phyloP scores from a whole-genome alignment of 1,139 yeast species.

The Zhuliangozyma parablackwelliae region DNA sequence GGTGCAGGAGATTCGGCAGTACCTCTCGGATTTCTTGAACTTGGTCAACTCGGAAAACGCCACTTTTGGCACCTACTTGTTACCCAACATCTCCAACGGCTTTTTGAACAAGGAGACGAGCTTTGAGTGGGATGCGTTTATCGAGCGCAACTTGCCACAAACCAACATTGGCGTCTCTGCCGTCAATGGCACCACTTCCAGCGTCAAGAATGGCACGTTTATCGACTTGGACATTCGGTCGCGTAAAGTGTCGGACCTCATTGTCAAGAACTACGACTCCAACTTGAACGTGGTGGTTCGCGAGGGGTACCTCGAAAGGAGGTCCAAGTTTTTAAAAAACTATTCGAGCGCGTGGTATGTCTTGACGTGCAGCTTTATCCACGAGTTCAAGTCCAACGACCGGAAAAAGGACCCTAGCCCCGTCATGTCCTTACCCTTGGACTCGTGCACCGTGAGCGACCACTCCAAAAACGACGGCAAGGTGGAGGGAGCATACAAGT shows the following conservation, averaged over 20 bases:
- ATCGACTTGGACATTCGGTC: conserved; percentile 71
- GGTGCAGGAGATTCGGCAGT: conserved; percentile 79
- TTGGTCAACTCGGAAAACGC: conserved; percentile 66
- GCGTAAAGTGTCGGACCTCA: conserved; percentile 59
- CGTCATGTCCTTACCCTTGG: conserved; percentile 77
- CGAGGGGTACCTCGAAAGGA: conserved; percentile 79
- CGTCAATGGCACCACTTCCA: conserved; percentile 21
- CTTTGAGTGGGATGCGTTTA: conserved; percentile 87
- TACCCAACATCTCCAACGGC: conserved; percentile 67
- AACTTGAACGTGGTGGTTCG: conserved; percentile 68
- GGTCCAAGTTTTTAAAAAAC: conserved; percentile 85
- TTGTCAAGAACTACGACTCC: conserved; percentile 65
- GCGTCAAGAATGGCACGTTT: conserved; percentile 49
- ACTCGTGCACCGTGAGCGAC: conserved; percentile 76
- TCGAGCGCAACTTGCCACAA: conserved; percentile 56
- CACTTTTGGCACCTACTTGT: conserved; percentile 57
- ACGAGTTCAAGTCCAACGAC: conserved; percentile 84
- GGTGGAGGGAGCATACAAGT: conserved; percentile 62
- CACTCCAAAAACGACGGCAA: conserved; percentile 71
- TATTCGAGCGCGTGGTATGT: conserved; percentile 91
- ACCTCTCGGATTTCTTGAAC: conserved; percentile 67
- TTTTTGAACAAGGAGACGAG: conserved; percentile 73
- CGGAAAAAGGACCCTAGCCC: conserved; percentile 83
- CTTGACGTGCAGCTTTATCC: conserved; percentile 80
- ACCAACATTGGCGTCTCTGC: conserved; percentile 28